Evolutionary conservation across 2,329 filamentous ascomycete genomes (phyloP).

Genomic region (Balansia obtecta): DNA sequence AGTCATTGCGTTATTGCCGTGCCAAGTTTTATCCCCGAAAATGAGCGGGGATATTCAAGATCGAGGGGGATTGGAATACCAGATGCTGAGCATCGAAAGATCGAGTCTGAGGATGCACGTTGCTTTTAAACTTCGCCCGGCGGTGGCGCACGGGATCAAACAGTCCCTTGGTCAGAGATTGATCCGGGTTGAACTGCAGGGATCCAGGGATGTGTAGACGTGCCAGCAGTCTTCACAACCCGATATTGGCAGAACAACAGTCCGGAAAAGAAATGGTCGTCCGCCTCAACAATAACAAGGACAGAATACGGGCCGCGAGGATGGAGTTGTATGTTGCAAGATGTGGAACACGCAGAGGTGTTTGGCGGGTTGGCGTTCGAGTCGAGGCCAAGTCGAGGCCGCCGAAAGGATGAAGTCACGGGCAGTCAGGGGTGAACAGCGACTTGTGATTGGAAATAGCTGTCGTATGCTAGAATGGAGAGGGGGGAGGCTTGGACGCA

Average conservation of each 20-base stretch:
- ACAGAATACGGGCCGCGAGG: not conserved
- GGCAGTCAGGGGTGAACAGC: conserved; percentile 7
- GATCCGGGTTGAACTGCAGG: not conserved
- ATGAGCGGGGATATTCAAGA: conserved; percentile 5
- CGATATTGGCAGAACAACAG: not conserved
- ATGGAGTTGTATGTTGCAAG: conserved; percentile 2
- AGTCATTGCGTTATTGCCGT: conserved; percentile 25
- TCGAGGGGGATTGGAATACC: not conserved
- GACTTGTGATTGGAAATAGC: conserved; percentile 10
- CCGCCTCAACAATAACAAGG: not conserved
- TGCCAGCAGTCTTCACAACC: not conserved
- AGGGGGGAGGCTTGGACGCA: conserved; percentile 5
- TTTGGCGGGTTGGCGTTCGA: conserved; percentile 3
- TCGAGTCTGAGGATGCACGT: not conserved
- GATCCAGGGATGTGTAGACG: not conserved
- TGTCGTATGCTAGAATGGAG: conserved; percentile 1
- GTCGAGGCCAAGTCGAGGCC: conserved; percentile 1
- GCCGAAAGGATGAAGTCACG: conserved; percentile 15
- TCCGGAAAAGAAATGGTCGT: not conserved
- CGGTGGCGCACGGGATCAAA: not conserved
- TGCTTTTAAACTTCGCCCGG: not conserved
- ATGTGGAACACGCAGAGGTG: conserved; percentile 2
- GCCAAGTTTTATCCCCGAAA: not conserved
- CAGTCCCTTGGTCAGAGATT: not conserved
- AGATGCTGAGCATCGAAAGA: not conserved